phyloP scores from a whole-genome alignment of 1,284 basidiomycete species.

The Cutaneotrichosporon sp. region DNA sequence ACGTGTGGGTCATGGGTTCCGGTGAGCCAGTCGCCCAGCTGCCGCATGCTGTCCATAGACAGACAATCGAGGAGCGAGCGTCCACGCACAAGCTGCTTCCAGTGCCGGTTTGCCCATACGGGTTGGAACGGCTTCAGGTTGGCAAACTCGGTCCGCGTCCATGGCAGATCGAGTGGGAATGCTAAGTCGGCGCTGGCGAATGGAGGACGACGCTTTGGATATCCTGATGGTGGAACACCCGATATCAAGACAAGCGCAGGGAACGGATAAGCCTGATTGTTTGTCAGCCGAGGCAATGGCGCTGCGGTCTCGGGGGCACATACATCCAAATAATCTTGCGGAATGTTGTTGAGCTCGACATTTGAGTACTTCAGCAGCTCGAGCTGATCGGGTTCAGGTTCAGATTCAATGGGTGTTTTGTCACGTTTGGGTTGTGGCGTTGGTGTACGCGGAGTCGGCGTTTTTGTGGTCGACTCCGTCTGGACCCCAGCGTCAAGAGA shows the following conservation, averaged over 20 bases:
- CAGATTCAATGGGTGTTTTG: too few species aligned
- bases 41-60: constrained; percentile 25
- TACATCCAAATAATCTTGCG: constrained; percentile 36
- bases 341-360: constrained; percentile 23
- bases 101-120: constrained; percentile 35
- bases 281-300: background rate
- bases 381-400: background rate
- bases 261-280: constrained; percentile 34
- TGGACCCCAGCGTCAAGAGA: background rate
- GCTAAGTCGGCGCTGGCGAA: too few species aligned
- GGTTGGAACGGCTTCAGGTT: constrained; percentile 19
- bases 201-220: too few species aligned
- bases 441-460: too few species aligned
- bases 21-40: constrained; percentile 35
- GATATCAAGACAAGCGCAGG: constrained; percentile 36
- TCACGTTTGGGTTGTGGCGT: too few species aligned
- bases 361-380: background rate
- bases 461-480: too few species aligned
- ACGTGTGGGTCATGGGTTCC: background rate
- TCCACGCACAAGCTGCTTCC: constrained; percentile 24
- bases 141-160: background rate
- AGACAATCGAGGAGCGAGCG: constrained; percentile 30
- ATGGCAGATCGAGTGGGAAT: background rate
- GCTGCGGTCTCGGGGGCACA: constrained; percentile 1
- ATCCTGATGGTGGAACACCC: background rate